A percentile compares a stretch with the other conserved stretches of the same genome.
Conservation (phyloP, 257 asterid genomes). For the Salvia splendens region DNA sequence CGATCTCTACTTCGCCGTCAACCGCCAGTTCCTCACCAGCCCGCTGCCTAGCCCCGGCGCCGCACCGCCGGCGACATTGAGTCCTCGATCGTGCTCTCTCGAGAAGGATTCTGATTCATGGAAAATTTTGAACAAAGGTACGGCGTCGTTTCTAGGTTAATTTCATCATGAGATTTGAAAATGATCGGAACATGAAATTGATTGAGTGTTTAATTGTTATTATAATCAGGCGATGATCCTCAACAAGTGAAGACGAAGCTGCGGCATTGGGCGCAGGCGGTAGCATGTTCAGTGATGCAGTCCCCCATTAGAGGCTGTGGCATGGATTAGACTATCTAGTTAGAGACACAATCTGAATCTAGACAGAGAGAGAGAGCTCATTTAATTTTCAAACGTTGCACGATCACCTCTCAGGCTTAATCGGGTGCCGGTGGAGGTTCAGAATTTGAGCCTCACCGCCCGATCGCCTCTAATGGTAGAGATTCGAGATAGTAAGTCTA, state of each 20-base stretch:
- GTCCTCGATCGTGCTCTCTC: constrained; percentile 23
- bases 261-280: constrained; percentile 84
- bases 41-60: constrained; percentile 54
- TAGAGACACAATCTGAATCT: not conserved
- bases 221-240: constrained; percentile 55
- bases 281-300: constrained; percentile 73
- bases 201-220: too few species aligned
- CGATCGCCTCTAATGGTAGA: too few species aligned
- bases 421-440: too few species aligned
- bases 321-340: constrained; percentile 17
- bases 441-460: too few species aligned
- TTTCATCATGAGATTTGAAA: too few species aligned
- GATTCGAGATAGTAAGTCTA: too few species aligned
- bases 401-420: too few species aligned
- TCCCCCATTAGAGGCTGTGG: constrained; percentile 38
- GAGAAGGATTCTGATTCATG: constrained; percentile 46
- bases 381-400: too few species aligned
- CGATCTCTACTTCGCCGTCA: constrained; percentile 81
- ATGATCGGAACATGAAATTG: too few species aligned
- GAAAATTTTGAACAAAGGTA: constrained; percentile 39
- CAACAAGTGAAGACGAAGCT: constrained; percentile 61
- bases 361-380: not conserved
- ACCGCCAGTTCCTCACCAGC: constrained; percentile 50
- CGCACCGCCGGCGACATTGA: not conserved
- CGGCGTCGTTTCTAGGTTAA: too few species aligned